A percentile compares a stretch with the other conserved stretches of the same genome.
Evolutionary conservation across 148 eudicot species (phyloP).

Genomic region (Pharnaceum exiguum): DNA sequence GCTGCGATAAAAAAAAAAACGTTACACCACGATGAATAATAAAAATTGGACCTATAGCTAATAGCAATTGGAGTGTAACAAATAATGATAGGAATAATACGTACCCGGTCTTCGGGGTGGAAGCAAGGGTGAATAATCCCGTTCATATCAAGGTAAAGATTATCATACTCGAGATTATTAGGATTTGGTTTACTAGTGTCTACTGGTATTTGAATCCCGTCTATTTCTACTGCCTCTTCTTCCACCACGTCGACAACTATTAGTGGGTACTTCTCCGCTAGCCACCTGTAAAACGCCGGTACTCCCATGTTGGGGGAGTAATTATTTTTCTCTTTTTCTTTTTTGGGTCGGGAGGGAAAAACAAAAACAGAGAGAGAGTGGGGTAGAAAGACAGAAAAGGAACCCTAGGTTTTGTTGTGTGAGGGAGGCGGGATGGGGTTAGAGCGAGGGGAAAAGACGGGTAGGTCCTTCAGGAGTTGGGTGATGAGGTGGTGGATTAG

Average conservation of each 20-base stretch:
- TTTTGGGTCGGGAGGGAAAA: too few species aligned
- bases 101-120: slow-evolving; percentile 93
- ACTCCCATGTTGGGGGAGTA: too few species aligned
- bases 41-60: not conserved
- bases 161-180: slow-evolving; percentile 75
- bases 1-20: slow-evolving; percentile 44
- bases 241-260: slow-evolving; percentile 76
- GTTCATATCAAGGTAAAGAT: slow-evolving; percentile 90
- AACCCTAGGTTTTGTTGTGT: too few species aligned
- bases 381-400: too few species aligned
- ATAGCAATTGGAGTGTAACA: not conserved
- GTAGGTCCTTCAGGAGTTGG: too few species aligned
- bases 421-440: too few species aligned
- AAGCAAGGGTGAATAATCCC: slow-evolving; percentile 95
- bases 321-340: too few species aligned
- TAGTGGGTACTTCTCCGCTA: slow-evolving; percentile 97
- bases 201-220: slow-evolving; percentile 69
- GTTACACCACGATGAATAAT: not conserved
- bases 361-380: too few species aligned
- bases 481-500: too few species aligned
- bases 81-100: not conserved
- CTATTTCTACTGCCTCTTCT: slow-evolving; percentile 68
- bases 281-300: slow-evolving; percentile 94
- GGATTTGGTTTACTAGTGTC: slow-evolving; percentile 89
- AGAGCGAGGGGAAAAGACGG: too few species aligned